phyloP scores from a whole-genome alignment of 805 yeast species.

The Pichia manshurica region DNA sequence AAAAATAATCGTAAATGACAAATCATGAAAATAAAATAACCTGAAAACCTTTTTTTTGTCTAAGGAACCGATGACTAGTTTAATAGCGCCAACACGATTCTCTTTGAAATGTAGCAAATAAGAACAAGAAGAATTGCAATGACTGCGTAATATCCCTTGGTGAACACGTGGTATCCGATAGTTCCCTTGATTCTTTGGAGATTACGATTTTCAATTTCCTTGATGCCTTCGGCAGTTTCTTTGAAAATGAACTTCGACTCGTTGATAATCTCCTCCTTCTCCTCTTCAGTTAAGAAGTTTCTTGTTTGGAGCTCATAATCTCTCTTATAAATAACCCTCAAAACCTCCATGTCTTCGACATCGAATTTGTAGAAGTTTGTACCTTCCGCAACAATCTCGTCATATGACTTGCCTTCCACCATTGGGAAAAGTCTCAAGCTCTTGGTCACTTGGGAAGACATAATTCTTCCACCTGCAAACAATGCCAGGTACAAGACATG shows the following conservation, averaged over 20 bases:
- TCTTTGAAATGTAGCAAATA: slow-evolving; percentile 26
- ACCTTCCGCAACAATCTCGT: slow-evolving; percentile 55
- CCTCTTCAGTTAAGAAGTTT: slow-evolving; percentile 58
- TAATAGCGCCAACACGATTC: neutral
- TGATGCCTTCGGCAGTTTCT: slow-evolving; percentile 54
- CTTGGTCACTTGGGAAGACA: slow-evolving; percentile 59
- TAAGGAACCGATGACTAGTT: too few species aligned
- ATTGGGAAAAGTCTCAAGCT: slow-evolving; percentile 74
- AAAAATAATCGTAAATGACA: neutral
- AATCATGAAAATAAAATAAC: neutral
- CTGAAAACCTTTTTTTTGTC: too few species aligned
- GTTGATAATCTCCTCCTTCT: slow-evolving; percentile 63
- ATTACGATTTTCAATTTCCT: slow-evolving; percentile 66
- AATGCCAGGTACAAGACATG: slow-evolving; percentile 81
- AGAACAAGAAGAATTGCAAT: slow-evolving; percentile 31
- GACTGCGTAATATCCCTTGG: slow-evolving; percentile 46
- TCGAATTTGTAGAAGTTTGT: slow-evolving; percentile 70
- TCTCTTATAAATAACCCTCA: slow-evolving; percentile 63
- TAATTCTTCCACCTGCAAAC: slow-evolving; percentile 78
- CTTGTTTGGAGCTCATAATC: slow-evolving; percentile 76
- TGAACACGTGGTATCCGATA: slow-evolving; percentile 47
- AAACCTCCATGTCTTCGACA: slow-evolving; percentile 53
- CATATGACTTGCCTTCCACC: slow-evolving; percentile 57
- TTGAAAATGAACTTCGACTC: slow-evolving; percentile 63
- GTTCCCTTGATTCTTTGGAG: slow-evolving; percentile 48